Base-by-base conservation (phyloP, 2,329 filamentous ascomycete species). In the Cytospora leucostoma region DNA sequence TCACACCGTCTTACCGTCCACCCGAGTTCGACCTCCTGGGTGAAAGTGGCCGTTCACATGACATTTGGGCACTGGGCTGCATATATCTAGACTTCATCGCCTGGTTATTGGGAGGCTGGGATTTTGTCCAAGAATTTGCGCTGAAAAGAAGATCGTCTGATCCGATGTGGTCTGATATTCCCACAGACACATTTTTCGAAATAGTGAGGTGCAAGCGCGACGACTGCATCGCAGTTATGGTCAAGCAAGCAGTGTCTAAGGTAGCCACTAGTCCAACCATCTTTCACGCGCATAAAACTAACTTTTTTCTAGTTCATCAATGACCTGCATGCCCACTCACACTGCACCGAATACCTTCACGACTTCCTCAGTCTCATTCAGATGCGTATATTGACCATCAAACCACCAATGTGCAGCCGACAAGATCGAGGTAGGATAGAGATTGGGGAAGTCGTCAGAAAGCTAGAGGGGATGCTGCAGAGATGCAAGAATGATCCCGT, bases 31-130 rank as follows among this genome's bases (percentile, higher is more conserved):
- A 62, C 17, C 21, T 62, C 13, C 2, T 44, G 17, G 4, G 15
- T 15, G 34, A 13, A 1, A 33, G 27, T 5, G 53, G 59, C 6
- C 59, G 53, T 6, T 40, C 59, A 10, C 38, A 56, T 10, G 59
- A 62, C 12, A 62, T 62, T 4, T 62, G 59, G 59, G 37, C 59
- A 2, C 11, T 62, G 1, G 59, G 52, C 0, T 62, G 59, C 27
- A n/a, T 62, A 0, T 56, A 56, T 4, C 34, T 62, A 1, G 59
- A 62, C 2, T 56, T 62, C 19, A 49, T 62, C 17, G n/a, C 59
- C 40, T 62, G 59, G 59, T 10, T 56, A 1, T 21, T 62, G 3
- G 59, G 59, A 11, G 59, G 59, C 0, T 38, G 44, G 15, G 7
- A 38, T 15, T 21, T 62, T 1, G 15, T 56, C 8, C 3, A 56